Percentiles rank a stretch among this genome's conserved stretches.
phyloP scores from a whole-genome alignment of 1,139 yeast genomes.

The Protomyces inundatus region DNA sequence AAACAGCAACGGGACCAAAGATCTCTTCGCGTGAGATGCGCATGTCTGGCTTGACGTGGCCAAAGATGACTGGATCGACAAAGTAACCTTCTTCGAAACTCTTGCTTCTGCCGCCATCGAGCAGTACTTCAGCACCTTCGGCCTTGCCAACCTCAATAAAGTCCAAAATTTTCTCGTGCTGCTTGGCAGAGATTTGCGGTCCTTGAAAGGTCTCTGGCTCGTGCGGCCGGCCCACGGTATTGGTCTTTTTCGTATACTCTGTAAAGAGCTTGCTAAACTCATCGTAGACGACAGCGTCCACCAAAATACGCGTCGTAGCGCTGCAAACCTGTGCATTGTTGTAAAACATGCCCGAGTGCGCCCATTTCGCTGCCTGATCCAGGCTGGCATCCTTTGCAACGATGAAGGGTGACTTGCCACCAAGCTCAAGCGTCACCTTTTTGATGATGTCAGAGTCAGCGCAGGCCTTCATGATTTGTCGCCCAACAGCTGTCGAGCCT shows the following conservation, averaged over 20 bases:
- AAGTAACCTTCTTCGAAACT: conserved; percentile 51
- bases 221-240: conserved; percentile 51
- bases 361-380: conserved; percentile 70
- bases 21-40: conserved; percentile 74
- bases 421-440: conserved; percentile 78
- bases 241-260: conserved; percentile 49
- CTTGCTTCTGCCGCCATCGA: conserved; percentile 55
- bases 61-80: conserved; percentile 72
- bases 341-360: conserved; percentile 63
- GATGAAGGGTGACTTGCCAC: conserved; percentile 91
- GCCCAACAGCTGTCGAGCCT: conserved; percentile 81
- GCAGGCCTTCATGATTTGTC: conserved; percentile 67
- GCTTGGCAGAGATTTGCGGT: conserved; percentile 70
- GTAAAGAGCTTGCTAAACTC: conserved; percentile 52
- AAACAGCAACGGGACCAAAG: conserved; percentile 85
- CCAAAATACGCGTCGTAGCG: conserved; percentile 69
- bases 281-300: conserved; percentile 59
- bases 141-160: conserved; percentile 65
- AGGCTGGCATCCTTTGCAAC: conserved; percentile 80
- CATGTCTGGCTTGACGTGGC: conserved; percentile 62
- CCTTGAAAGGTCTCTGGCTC: conserved; percentile 64
- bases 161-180: conserved; percentile 64
- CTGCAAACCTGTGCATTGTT: conserved; percentile 80
- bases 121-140: conserved; percentile 65
- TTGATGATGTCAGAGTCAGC: conserved; percentile 52